These are phyloP conservation scores for Balakata baccata DNA, from an alignment of 345 rosid species.

Conservation along the genomic window DNA sequence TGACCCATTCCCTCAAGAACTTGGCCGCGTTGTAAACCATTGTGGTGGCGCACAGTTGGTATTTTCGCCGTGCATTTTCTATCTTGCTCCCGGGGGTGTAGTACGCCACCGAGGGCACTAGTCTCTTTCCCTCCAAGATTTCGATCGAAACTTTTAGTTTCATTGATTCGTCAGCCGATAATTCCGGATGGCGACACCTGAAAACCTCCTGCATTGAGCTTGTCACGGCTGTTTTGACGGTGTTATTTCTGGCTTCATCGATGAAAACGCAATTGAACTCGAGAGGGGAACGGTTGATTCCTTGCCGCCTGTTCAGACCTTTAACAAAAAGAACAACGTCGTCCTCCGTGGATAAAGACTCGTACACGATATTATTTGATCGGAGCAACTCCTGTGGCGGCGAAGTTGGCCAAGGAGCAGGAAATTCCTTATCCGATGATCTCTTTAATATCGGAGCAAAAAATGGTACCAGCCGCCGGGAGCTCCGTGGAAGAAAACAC, in stretches of 20 bases:
- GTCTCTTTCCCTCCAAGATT: slow-evolving; percentile 23
- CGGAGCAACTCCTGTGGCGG: slow-evolving; percentile 40
- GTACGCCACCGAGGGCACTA: slow-evolving; percentile 66
- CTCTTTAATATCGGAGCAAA: slow-evolving; percentile 49
- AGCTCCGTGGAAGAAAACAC: slow-evolving; percentile 50
- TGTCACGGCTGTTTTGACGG: slow-evolving; percentile 56
- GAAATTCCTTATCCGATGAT: slow-evolving; percentile 14
- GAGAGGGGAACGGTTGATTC: slow-evolving; percentile 41
- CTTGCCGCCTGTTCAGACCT: slow-evolving; percentile 60
- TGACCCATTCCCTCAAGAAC: slow-evolving; percentile 73
- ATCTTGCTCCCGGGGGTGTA: slow-evolving; percentile 41
- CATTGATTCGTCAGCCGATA: slow-evolving; percentile 8
- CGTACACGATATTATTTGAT: slow-evolving; percentile 60
- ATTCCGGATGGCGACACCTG: slow-evolving; percentile 61
- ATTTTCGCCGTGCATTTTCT: slow-evolving; percentile 8
- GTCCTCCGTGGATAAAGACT: slow-evolving; percentile 56
- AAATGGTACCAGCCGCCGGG: slow-evolving; percentile 51
- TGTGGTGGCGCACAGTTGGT: slow-evolving; percentile 57
- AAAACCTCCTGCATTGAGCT: slow-evolving; percentile 83
- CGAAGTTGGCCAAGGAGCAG: slow-evolving; percentile 7
- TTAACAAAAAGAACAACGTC: slow-evolving; percentile 80
- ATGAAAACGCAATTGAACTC: slow-evolving; percentile 65
- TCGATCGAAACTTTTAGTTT: slow-evolving; percentile 52
- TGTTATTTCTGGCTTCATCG: slow-evolving; percentile 19
- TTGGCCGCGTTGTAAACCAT: slow-evolving; percentile 84